These are phyloP conservation scores for Gentiana dahurica DNA, from an alignment of 257 asterid species.

Conservation along the genomic window DNA sequence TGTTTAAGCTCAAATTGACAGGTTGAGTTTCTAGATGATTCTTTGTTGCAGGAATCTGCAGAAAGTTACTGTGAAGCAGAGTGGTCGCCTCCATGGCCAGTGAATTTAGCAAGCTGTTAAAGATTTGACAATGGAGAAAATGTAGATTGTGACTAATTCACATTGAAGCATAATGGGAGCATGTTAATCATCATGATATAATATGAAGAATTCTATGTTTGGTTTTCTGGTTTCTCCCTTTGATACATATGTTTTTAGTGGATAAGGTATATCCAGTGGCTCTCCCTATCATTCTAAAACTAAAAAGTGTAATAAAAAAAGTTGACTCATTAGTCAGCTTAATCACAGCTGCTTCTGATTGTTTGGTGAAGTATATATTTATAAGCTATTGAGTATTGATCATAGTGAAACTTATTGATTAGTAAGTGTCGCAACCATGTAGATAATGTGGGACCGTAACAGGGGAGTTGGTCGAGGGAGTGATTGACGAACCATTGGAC, in stretches of 20 bases:
- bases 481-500: too few relatives aligned
- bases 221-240: not conserved
- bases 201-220: not conserved
- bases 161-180: slow-evolving; percentile 3
- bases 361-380: too few relatives aligned
- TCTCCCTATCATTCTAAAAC: too few relatives aligned
- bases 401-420: too few relatives aligned
- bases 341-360: too few relatives aligned
- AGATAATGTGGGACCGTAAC: too few relatives aligned
- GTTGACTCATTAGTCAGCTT: too few relatives aligned
- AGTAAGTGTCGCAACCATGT: too few relatives aligned
- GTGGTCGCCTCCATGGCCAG: slow-evolving; percentile 32
- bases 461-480: too few relatives aligned
- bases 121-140: slow-evolving; percentile 3
- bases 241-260: slow-evolving; percentile 9
- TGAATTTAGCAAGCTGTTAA: not conserved
- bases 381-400: too few relatives aligned
- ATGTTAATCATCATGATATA: not conserved
- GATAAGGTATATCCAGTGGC: slow-evolving; percentile 26
- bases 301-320: not conserved
- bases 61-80: slow-evolving; percentile 14
- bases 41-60: slow-evolving; percentile 8
- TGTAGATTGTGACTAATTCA: slow-evolving; percentile 3
- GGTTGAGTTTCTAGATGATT: slow-evolving; percentile 13
- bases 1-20: slow-evolving; percentile 17